These are phyloP conservation scores for Paracorniculantispora psalliotae DNA, from an alignment of 2,329 filamentous ascomycete species.

Conservation along the genomic window DNA sequence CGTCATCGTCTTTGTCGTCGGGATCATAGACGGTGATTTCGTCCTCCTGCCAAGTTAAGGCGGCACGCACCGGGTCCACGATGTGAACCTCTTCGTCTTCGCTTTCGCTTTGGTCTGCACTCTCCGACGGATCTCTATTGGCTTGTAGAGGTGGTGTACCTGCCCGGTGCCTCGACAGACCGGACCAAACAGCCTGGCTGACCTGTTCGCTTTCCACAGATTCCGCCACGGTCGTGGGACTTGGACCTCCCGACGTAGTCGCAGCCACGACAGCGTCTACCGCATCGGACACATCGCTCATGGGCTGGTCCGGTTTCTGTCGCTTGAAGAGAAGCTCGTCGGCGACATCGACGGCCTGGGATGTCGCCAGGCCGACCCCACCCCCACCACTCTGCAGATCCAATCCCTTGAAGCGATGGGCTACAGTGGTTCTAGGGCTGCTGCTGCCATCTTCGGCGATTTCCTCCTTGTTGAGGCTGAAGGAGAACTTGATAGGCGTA, in stretches of 20 bases:
- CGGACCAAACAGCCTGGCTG: constrained; percentile 6
- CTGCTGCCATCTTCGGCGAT: constrained; percentile 41
- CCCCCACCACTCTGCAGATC: constrained; percentile 42
- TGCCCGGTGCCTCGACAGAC: constrained; percentile 25
- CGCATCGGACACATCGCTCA: constrained; percentile 22
- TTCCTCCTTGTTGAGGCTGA: constrained; percentile 32
- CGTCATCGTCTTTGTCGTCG: constrained; percentile 61
- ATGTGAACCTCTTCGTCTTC: constrained; percentile 31
- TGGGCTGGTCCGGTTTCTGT: constrained; percentile 28
- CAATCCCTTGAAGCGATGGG: constrained; percentile 48
- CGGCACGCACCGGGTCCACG: constrained; percentile 51
- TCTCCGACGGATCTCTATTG: constrained; percentile 17
- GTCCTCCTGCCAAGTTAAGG: constrained; percentile 62
- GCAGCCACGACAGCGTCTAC: background rate
- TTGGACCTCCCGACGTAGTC: background rate
- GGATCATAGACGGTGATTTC: constrained; percentile 64
- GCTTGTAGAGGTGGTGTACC: constrained; percentile 36
- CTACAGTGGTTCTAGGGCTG: constrained; percentile 50
- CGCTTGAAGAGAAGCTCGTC: constrained; percentile 34
- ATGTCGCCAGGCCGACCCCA: constrained; percentile 29
- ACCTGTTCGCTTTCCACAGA: background rate
- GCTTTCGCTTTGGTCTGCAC: constrained; percentile 15
- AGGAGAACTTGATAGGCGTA: constrained; percentile 41
- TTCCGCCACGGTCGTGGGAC: background rate
- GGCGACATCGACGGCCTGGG: constrained; percentile 22